phyloP scores from a whole-genome alignment of 345 rosid genomes.

The Schrenkiella parvula region DNA sequence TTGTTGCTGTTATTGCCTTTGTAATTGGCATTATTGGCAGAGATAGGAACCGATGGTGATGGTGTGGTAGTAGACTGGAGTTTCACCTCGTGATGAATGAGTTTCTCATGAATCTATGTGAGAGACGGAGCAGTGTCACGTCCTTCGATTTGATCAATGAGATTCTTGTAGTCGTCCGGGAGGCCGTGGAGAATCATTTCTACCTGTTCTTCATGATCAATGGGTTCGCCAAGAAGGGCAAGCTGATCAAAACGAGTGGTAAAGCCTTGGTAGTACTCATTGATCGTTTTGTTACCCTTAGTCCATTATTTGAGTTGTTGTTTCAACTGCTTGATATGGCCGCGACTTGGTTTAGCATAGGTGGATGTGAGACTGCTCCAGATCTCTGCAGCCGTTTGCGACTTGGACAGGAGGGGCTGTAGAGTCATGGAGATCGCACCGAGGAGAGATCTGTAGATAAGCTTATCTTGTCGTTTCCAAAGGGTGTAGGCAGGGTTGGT shows the following conservation, averaged over 20 bases:
- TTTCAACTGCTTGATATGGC: not conserved
- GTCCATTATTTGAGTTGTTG: not conserved
- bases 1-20: not conserved
- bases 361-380: too few relatives aligned
- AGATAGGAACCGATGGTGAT: accelerated
- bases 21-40: not conserved
- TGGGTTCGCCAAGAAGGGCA: not conserved
- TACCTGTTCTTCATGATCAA: too few relatives aligned
- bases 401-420: too few relatives aligned
- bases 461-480: too few relatives aligned
- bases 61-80: not conserved
- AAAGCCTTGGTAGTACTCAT: not conserved
- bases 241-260: not conserved
- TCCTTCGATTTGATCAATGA: not conserved
- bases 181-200: too few relatives aligned
- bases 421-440: too few relatives aligned
- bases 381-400: too few relatives aligned
- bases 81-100: not conserved
- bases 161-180: too few relatives aligned
- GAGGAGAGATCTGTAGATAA: too few relatives aligned
- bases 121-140: not conserved
- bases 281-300: not conserved
- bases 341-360: too few relatives aligned
- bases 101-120: not conserved
- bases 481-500: too few relatives aligned